These are phyloP conservation scores for Aspergillus bertholletiae DNA, from an alignment of 495 filamentous ascomycete species.

Conservation along the genomic window DNA sequence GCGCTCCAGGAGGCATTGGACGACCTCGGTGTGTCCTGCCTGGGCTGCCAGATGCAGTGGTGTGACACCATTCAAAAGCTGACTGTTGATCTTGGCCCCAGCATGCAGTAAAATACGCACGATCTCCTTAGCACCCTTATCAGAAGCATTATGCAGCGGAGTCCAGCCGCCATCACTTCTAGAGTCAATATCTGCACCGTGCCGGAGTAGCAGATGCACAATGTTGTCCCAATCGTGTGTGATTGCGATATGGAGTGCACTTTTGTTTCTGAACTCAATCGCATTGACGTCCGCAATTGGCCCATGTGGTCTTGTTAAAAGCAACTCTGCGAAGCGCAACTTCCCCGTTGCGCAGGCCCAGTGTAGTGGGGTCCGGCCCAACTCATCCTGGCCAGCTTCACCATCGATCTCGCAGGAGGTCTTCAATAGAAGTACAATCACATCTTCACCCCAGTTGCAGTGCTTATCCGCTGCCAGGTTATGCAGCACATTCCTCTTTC, in stretches of 20 bases:
- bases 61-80: constrained; percentile 56
- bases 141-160: constrained; percentile 60
- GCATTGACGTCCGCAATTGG: constrained; percentile 47
- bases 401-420: constrained; percentile 44
- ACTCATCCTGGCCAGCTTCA: constrained; percentile 33
- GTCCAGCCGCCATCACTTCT: constrained; percentile 62
- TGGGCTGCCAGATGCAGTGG: constrained; percentile 61
- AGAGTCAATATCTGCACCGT: constrained; percentile 51
- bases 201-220: constrained; percentile 50
- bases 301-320: constrained; percentile 43
- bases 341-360: constrained; percentile 65
- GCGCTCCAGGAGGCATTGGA: constrained; percentile 48
- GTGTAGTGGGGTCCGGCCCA: constrained; percentile 56
- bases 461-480: constrained; percentile 55
- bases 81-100: constrained; percentile 53
- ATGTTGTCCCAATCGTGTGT: constrained; percentile 51
- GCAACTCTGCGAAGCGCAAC: constrained; percentile 47
- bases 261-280: constrained; percentile 56
- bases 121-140: constrained; percentile 49
- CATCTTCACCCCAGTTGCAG: constrained; percentile 49
- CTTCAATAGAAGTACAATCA: constrained; percentile 41
- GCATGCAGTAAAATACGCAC: constrained; percentile 46
- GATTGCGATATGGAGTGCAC: constrained; percentile 57
- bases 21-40: constrained; percentile 54
- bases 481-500: constrained; percentile 44